These are phyloP conservation scores for Coniophora puteana DNA, from an alignment of 1,284 basidiomycete genomes.

Conservation along the genomic window DNA sequence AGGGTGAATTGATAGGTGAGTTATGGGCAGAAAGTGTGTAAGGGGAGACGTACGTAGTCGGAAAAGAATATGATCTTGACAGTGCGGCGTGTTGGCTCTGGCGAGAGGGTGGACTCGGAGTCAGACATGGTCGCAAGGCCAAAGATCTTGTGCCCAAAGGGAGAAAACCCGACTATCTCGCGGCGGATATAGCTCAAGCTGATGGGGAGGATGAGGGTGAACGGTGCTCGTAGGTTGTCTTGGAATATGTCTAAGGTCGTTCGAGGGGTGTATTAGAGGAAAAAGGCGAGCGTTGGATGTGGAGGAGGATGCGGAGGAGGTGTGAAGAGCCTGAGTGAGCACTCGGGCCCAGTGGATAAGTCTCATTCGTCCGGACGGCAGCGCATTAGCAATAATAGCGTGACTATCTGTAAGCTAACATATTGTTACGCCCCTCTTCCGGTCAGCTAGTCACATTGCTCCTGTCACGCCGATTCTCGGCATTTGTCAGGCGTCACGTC, in stretches of 20 bases:
- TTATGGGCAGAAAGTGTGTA: slow-evolving; percentile 11
- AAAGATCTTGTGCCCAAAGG: no score
- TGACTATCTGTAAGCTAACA: slow-evolving; percentile 4
- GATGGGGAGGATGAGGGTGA: slow-evolving; percentile 11
- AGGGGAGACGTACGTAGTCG: slow-evolving; percentile 54
- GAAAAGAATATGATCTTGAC: slow-evolving; percentile 69
- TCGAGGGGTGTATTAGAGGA: not conserved
- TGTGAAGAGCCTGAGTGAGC: no score
- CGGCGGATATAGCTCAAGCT: not conserved
- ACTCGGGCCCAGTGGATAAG: no score
- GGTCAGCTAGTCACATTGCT: not conserved
- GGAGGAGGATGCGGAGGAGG: slow-evolving; percentile 4
- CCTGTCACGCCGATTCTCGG: not conserved
- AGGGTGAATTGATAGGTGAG: slow-evolving; percentile 6
- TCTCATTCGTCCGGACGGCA: not conserved
- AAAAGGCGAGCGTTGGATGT: not conserved
- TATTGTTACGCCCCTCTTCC: slow-evolving; percentile 1
- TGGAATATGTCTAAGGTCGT: not conserved
- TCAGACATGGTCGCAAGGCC: slow-evolving; percentile 22
- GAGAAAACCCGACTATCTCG: no score
- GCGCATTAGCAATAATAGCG: slow-evolving; percentile 3
- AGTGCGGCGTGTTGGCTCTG: slow-evolving; percentile 31
- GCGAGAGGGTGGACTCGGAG: slow-evolving; percentile 28
- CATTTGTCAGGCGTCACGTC: not conserved
- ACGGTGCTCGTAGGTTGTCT: not conserved